These are phyloP conservation scores for Lentinus brumalis DNA, from an alignment of 768 basidiomycete species.

Conservation along the genomic window DNA sequence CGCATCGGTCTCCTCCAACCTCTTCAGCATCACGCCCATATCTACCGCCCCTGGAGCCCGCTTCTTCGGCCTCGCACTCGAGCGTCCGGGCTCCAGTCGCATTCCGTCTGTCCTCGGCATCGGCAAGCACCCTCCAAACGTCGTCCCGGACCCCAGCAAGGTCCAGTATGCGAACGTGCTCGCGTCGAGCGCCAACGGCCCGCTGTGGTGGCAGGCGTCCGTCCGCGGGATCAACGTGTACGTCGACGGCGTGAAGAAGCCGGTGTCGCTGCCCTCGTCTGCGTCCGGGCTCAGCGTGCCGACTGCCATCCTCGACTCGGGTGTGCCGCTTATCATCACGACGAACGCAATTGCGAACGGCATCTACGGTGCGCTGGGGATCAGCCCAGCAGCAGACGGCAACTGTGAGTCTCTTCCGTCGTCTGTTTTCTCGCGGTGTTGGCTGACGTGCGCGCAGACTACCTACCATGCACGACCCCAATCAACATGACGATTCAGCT, in stretches of 20 bases:
- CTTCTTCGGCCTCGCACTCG: constrained; percentile 69
- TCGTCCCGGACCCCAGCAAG: constrained; percentile 54
- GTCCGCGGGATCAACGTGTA: constrained; percentile 65
- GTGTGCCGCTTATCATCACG: constrained; percentile 67
- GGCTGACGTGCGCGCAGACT: constrained; percentile 49
- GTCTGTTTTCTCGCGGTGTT: constrained; percentile 11
- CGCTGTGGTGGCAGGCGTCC: constrained; percentile 63
- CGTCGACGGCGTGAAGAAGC: constrained; percentile 43
- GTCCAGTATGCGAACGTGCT: constrained; percentile 54
- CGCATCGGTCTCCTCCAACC: constrained; percentile 66
- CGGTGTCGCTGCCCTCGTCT: constrained; percentile 44
- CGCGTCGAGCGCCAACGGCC: constrained; percentile 37
- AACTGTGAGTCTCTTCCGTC: constrained; percentile 50
- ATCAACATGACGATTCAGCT: constrained; percentile 74
- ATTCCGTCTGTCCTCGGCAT: constrained; percentile 68
- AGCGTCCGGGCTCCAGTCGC: constrained; percentile 61
- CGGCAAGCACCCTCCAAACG: constrained; percentile 58
- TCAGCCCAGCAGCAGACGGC: constrained; percentile 59
- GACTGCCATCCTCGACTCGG: constrained; percentile 72
- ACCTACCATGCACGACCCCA: constrained; percentile 69
- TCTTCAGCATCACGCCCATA: constrained; percentile 66
- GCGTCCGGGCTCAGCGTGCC: constrained; percentile 45
- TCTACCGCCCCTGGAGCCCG: constrained; percentile 54
- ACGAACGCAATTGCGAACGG: constrained; percentile 64
- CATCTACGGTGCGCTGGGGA: constrained; percentile 75